Evolutionary conservation across 2,329 filamentous ascomycete genomes (phyloP).

Genomic region (Orbilia brochopaga): DNA sequence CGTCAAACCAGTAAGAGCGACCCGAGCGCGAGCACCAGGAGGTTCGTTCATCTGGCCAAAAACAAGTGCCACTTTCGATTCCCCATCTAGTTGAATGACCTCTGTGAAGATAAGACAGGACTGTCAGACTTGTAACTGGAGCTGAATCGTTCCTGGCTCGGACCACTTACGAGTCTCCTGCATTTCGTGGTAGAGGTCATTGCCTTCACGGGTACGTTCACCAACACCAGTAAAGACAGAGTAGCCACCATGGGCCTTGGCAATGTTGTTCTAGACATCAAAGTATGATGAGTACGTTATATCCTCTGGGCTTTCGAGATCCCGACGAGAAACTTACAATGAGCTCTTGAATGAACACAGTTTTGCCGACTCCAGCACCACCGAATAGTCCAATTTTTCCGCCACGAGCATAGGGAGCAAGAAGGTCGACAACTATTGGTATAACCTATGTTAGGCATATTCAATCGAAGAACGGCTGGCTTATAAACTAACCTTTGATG

Average conservation of each 20-base stretch:
- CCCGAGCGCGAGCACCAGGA: slow-evolving; percentile 98
- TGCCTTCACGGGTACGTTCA: slow-evolving; percentile 99
- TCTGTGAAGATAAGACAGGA: slow-evolving; percentile 56
- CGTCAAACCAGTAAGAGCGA: slow-evolving; percentile 88
- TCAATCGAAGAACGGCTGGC: slow-evolving; percentile 9
- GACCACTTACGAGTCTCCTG: slow-evolving; percentile 78
- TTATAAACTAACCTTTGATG: slow-evolving; percentile 75
- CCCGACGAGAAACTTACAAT: slow-evolving; percentile 68
- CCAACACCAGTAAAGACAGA: slow-evolving; percentile 99
- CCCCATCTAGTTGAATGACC: slow-evolving; percentile 98
- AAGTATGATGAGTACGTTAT: neutral
- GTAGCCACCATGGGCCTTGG: slow-evolving; percentile 99
- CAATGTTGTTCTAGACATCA: slow-evolving; percentile 86
- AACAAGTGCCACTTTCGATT: slow-evolving; percentile 98
- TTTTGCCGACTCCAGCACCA: slow-evolving; percentile 99
- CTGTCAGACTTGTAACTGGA: slow-evolving; percentile 3
- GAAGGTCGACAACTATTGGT: slow-evolving; percentile 81
- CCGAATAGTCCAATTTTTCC: slow-evolving; percentile 99
- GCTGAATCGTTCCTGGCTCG: neutral
- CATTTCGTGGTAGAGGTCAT: slow-evolving; percentile 99
- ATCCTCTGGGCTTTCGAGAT: neutral
- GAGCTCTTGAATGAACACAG: slow-evolving; percentile 99
- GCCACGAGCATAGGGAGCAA: slow-evolving; percentile 99
- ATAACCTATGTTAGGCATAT: slow-evolving; percentile 21
- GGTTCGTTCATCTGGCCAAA: slow-evolving; percentile 99